Conservation (phyloP, 306 rosid genomes). For the Lupinus albus region DNA sequence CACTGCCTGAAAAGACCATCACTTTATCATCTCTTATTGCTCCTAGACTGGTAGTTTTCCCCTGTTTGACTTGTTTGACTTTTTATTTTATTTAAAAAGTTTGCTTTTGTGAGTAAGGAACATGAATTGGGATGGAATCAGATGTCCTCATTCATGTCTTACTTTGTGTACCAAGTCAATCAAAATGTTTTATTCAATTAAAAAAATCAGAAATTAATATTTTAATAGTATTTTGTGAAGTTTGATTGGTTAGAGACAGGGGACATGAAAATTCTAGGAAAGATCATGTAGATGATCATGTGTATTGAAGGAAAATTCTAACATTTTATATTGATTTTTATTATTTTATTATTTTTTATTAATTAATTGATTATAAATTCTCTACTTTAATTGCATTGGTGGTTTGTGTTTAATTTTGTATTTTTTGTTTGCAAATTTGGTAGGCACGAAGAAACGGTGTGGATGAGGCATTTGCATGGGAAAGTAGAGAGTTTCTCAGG, state of each 20-base stretch:
- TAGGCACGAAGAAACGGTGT: slow-evolving; percentile 79
- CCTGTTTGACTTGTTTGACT: too few relatives aligned
- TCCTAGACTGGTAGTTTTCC: slow-evolving; percentile 71
- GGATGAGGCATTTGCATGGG: slow-evolving; percentile 95
- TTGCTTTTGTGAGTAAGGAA: background rate
- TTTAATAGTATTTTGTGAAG: too few relatives aligned
- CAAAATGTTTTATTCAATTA: too few relatives aligned
- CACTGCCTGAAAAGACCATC: slow-evolving; percentile 79
- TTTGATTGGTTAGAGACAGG: too few relatives aligned
- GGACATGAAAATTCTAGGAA: too few relatives aligned
- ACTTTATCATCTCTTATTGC: slow-evolving; percentile 81
- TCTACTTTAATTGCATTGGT: background rate
- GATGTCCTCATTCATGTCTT: too few relatives aligned
- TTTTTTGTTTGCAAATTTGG: background rate
- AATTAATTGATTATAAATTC: background rate
- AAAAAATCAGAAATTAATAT: too few relatives aligned
- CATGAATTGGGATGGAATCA: too few relatives aligned
- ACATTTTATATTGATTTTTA: background rate
- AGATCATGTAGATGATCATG: too few relatives aligned
- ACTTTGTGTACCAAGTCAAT: too few relatives aligned
- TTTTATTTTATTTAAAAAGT: background rate
- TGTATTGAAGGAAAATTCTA: background rate
- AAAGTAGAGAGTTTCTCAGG: slow-evolving; percentile 80
- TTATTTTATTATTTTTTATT: background rate
- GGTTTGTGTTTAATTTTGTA: background rate